Evolutionary conservation across 2,329 filamentous ascomycete species (phyloP).

Genomic region (Achaetomium macrosporum): DNA sequence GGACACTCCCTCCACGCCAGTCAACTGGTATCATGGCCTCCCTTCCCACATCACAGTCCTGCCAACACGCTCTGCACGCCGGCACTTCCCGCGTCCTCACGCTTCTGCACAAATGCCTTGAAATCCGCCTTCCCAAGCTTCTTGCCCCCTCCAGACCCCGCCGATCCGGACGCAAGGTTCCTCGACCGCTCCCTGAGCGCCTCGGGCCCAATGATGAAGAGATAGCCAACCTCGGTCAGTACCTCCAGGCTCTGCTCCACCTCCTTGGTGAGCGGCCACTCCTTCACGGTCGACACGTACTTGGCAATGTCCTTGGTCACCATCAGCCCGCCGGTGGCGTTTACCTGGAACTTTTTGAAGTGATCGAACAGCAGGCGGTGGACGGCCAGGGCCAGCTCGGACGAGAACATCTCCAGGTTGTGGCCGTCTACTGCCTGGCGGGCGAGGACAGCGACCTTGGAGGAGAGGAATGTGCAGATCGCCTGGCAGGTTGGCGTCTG

Average conservation of each 20-base stretch:
- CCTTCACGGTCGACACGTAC: slow-evolving; percentile 79
- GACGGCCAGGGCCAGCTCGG: slow-evolving; percentile 75
- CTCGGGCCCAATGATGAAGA: slow-evolving; percentile 89
- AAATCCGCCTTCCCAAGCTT: slow-evolving; percentile 64
- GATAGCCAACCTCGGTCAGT: slow-evolving; percentile 83
- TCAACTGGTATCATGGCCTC: neutral
- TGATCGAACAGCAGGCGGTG: slow-evolving; percentile 80
- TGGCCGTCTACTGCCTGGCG: slow-evolving; percentile 69
- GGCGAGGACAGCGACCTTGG: slow-evolving; percentile 57
- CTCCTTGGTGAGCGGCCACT: slow-evolving; percentile 70
- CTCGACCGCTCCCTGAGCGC: slow-evolving; percentile 66
- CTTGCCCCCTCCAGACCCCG: slow-evolving; percentile 35
- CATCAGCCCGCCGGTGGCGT: slow-evolving; percentile 87
- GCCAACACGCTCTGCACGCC: slow-evolving; percentile 80
- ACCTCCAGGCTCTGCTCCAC: slow-evolving; percentile 71
- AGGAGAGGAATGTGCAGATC: slow-evolving; percentile 70
- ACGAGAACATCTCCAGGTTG: slow-evolving; percentile 76
- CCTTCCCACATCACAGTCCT: slow-evolving; percentile 40
- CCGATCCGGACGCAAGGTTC: slow-evolving; percentile 42
- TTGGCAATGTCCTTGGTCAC: slow-evolving; percentile 94
- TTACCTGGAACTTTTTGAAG: slow-evolving; percentile 90
- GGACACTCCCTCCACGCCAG: neutral
- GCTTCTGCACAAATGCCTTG: slow-evolving; percentile 74
- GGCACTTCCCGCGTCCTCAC: slow-evolving; percentile 75
- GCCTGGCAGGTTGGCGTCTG: slow-evolving; percentile 81